Evolutionary conservation across 352 stramenopile species (phyloP), one percentile per base, ranked within the genome.

Genomic region (Pythium dissimile): DNA sequence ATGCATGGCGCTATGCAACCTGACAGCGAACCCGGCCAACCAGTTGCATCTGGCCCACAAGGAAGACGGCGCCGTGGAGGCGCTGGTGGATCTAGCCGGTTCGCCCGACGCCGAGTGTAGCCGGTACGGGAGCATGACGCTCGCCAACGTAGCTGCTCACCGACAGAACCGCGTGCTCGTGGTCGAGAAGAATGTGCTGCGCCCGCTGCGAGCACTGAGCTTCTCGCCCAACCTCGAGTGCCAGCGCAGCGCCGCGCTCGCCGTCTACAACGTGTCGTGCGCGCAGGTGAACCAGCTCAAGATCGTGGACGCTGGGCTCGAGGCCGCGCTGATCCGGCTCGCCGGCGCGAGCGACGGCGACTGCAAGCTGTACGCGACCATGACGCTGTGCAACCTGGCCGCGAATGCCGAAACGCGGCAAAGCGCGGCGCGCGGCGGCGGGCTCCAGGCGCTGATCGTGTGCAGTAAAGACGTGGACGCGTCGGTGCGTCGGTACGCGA

Each of bases 241-340:
- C 49, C 91, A 97, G 53, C 86, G 94, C 48, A 95, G 87, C 24
- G 89, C 86, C 9, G 88, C 89, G 4, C 72, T 98, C 6, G 84
- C 92, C 12, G 73, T 98, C 11, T 99, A 98, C 81, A 98, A 99
- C 53, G 78, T 98, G 5, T 98, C 91, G 8, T 97, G 91, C 43
- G 88, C 87, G 8, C 80, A 94, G 52, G 65, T 67, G 7, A 98
- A 98, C 59, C 94, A 98, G 64, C 55, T 90, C 7, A 77, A 81
- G 56, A 89, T 98, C 51, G 84, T 97, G 5, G 82, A 96, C 20
- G 79, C 88, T 16, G 82, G 92, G 30, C 79, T 97, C n/a, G 82
- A 94, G 30, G 66, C 87, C 1, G 81, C 88, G 5, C 80, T 99
- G 13, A 84, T 98, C 31, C 66, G 72, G 32, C 75, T 97, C 16